Evolutionary conservation across 139 green algal genomes (phyloP).

Genomic region (Klebsormidium nitens): DNA sequence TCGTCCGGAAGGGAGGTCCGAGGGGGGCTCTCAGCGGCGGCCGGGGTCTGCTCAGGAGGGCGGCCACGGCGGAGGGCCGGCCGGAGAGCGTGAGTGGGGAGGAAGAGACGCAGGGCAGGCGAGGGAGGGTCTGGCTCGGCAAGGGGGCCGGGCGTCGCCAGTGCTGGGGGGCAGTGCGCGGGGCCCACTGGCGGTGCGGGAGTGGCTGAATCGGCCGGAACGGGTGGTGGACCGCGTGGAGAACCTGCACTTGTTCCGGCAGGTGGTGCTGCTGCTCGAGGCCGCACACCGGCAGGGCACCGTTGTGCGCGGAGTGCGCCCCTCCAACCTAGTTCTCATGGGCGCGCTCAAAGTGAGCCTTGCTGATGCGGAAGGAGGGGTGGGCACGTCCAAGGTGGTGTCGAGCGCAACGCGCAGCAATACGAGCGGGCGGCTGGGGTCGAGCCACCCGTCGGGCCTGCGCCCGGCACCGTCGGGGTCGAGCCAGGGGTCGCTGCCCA

Average conservation of each 20-base stretch:
- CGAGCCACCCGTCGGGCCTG: no score
- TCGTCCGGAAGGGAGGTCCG: no score
- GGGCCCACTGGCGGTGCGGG: conserved; percentile 8
- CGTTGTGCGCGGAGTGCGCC: conserved; percentile 2
- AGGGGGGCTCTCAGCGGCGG: no score
- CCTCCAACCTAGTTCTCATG: conserved; percentile 12
- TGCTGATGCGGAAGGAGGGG: background rate
- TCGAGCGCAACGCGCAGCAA: background rate
- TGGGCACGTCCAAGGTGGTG: no score
- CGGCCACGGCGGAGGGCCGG: background rate
- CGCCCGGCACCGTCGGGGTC: no score
- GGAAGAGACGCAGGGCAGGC: background rate
- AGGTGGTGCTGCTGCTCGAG: conserved; percentile 28
- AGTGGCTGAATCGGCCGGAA: conserved; percentile 17
- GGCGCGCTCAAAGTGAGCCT: background rate
- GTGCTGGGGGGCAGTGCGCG: background rate
- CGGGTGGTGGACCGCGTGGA: conserved; percentile 15
- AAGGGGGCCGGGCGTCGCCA: background rate
- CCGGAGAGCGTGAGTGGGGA: background rate
- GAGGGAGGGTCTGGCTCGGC: background rate
- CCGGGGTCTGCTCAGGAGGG: no score
- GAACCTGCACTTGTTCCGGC: conserved; percentile 27
- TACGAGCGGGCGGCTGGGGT: background rate
- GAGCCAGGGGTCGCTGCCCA: no score
- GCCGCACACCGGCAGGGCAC: conserved; percentile 4